Base-by-base conservation (phyloP, 768 basidiomycete species). In the Podaxis carcinomalis region DNA sequence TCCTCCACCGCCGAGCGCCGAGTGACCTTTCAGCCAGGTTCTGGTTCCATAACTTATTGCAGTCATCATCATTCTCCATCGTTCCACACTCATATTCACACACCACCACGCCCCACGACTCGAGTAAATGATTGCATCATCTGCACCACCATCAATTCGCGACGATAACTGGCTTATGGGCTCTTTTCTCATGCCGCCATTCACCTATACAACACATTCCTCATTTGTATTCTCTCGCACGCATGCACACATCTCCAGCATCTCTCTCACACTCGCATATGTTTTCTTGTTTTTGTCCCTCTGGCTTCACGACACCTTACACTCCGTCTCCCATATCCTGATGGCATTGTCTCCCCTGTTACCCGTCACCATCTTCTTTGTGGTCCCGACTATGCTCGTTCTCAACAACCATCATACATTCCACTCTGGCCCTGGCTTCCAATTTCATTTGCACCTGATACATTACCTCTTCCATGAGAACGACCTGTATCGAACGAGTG, bases 151-250 rank as follows among this genome's bases (percentile, higher is more conserved):
- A 32, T 36, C 51, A 39, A 13, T 42, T 16, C 35, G 42, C 51
- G 51, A 46, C 42, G 51, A 53, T 40, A 25, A 36, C 39, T 52
- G 51, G 51, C 32, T 25, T 53, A 13, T 13, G 19, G 5, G 21
- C 32, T 53, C 39, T 46, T 53, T 54, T 60, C 59, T 60, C 59
- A 60, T 53, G 58, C 59, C 44, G 53, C 59, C 42, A 36, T 36
- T 28, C 44, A 28, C 28, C 44, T 27, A 23, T 28, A 54, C 35
- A 42, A 49, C 56, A 57, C 46, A 37, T 49, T 35, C 57, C 35
- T 36, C 57, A 57, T 39, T 32, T 57, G 47, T 50, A 57, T 49
- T 49, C 25, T 58, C 42, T 32, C 37, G 39, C 58, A 51, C 36
- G 35, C 58, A 51, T 21, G 57, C 57, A 51, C n/a, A 32, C 57